These are phyloP conservation scores for Colletotrichum sp. DNA, from an alignment of 2,329 filamentous ascomycete genomes.

Conservation along the genomic window DNA sequence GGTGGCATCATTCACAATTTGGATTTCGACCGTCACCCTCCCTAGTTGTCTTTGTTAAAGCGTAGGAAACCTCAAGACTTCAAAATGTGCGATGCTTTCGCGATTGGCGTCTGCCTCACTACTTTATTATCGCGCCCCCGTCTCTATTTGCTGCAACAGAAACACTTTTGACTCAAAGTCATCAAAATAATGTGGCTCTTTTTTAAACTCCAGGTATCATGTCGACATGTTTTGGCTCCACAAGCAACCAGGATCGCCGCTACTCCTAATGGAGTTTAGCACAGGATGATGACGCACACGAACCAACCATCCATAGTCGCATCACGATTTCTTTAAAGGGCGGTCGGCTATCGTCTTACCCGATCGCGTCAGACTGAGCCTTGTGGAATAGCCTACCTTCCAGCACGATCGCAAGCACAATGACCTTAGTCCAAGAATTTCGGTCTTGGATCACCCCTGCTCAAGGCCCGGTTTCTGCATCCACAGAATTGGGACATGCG, in stretches of 20 bases:
- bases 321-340: neutral
- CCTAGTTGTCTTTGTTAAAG: neutral
- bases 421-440: slow-evolving; percentile 8
- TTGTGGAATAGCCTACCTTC: neutral
- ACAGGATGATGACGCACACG: neutral
- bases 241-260: neutral
- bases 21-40: neutral
- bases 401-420: neutral
- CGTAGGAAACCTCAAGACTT: neutral
- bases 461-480: neutral
- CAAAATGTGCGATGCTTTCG: neutral
- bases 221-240: neutral
- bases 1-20: neutral
- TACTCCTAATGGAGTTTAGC: neutral
- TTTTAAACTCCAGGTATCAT: neutral
- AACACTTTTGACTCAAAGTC: neutral
- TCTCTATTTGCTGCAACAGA: neutral
- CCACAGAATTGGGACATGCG: neutral
- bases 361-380: neutral
- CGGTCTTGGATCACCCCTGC: slow-evolving; percentile 1
- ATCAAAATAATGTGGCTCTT: neutral
- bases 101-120: neutral
- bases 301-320: neutral
- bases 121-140: neutral
- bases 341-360: neutral